Conservation (phyloP, 805 yeast species). For the baker's yeast (Saccharomyces cerevisiae) region DNA sequence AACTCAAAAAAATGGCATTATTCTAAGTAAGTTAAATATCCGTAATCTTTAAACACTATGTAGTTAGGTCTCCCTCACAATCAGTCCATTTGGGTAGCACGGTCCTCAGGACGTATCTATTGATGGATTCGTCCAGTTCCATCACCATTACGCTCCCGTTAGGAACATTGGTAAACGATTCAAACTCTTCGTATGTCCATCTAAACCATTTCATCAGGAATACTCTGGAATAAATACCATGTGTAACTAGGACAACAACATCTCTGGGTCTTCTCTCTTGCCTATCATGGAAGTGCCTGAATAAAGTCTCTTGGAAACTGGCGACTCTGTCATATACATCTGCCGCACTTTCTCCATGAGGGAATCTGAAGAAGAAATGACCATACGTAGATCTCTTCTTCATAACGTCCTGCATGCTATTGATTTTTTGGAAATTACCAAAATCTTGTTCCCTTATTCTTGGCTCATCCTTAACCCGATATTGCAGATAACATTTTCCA, state of each 20-base stretch:
- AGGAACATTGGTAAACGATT: slow-evolving; percentile 70
- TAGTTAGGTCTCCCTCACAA: slow-evolving; percentile 1
- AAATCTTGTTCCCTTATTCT: slow-evolving; percentile 91
- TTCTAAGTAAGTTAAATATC: neutral
- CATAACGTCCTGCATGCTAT: slow-evolving; percentile 75
- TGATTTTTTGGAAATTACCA: slow-evolving; percentile 80
- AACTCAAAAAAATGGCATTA: neutral
- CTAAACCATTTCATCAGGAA: slow-evolving; percentile 91
- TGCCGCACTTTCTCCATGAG: slow-evolving; percentile 92
- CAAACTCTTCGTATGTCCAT: slow-evolving; percentile 88
- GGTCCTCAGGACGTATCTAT: slow-evolving; percentile 51
- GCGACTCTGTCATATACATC: slow-evolving; percentile 90
- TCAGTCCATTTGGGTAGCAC: slow-evolving; percentile 56
- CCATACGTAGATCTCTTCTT: slow-evolving; percentile 82
- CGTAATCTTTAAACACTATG: slow-evolving; percentile 15
- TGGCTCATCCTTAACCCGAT: slow-evolving; percentile 74
- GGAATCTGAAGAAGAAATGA: slow-evolving; percentile 79
- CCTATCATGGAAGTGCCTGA: slow-evolving; percentile 61
- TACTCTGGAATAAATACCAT: slow-evolving; percentile 91
- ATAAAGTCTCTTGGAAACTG: slow-evolving; percentile 79
- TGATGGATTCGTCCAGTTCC: slow-evolving; percentile 47
- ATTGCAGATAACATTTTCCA: slow-evolving; percentile 34
- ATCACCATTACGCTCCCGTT: slow-evolving; percentile 77
- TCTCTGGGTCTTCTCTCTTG: slow-evolving; percentile 57
- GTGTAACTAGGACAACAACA: slow-evolving; percentile 77